Base-by-base conservation (phyloP, 345 rosid species). In the Lepidium didymum region DNA sequence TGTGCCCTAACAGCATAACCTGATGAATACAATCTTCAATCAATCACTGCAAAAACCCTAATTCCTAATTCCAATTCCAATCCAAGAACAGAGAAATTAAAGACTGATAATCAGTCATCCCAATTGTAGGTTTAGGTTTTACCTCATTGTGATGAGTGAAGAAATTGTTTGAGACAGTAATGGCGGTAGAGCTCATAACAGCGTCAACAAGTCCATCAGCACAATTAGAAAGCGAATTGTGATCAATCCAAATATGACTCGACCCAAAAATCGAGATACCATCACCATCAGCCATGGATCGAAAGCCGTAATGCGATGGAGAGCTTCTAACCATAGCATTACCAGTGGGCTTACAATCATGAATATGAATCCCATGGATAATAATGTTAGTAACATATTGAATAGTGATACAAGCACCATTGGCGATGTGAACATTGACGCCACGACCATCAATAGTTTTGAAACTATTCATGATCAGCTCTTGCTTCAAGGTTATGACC, bases 1-100 rank as follows among this genome's bases (percentile, higher is more conserved):
- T 95, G 46, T 95, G 99, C 16, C 99, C 99, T 81, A 95, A 74
- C 21, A 95, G 71, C 93, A 95, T 95, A 58, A 91, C 99, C 96
- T 90, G 64, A 1, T 35, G 4, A 44, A 54, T 60, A 52, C 31
- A 36, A 29, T 49, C 21, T 10, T 58, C 19, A 66, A 27, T 55
- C 62, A 67, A 6, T 14, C 11, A 1, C 11, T 19, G 10, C 43
- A 47, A 23, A 42, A 70, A 43, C 62, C 55, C 56, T 23, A 70
- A 56, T 34, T 44, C 56, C 46, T 1, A 64, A 63, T 35, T 34
- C 36, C 51, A 61, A 21, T 14, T 12, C 23, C 13, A 42, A 9
- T 25, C 7, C 21, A 40, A 10, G 8, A 56, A 27, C 14, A 33
- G 21, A 50, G 21, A 29, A 25, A 36, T 3, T 27, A 10, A 10